These are phyloP conservation scores for Annulohypoxylon truncatum DNA, from an alignment of 2,329 filamentous ascomycete genomes.

Conservation along the genomic window DNA sequence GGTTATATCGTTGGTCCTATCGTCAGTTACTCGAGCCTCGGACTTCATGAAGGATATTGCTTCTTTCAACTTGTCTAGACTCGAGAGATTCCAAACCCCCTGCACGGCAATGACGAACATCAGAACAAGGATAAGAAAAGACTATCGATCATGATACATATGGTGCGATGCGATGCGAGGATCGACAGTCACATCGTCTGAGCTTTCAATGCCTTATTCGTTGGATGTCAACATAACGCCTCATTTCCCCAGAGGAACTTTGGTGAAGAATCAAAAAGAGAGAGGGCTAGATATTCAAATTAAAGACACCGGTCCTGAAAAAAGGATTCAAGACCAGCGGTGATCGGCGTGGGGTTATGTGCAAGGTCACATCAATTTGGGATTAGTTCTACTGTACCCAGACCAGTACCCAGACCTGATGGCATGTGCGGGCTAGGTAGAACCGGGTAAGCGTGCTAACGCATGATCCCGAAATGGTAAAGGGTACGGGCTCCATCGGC, in stretches of 20 bases:
- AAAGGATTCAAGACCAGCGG: constrained; percentile 38
- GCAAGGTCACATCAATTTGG: constrained; percentile 40
- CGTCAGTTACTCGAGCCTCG: constrained; percentile 7
- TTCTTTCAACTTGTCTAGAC: constrained; percentile 20
- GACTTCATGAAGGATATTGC: constrained; percentile 11
- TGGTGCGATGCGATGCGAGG: constrained; percentile 38
- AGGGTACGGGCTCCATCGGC: constrained; percentile 28
- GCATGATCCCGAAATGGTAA: constrained; percentile 40
- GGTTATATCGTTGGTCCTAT: background rate
- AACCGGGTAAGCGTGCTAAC: constrained; percentile 40
- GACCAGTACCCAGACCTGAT: constrained; percentile 34
- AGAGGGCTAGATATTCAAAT: constrained; percentile 21
- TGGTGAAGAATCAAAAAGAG: constrained; percentile 23
- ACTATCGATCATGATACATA: constrained; percentile 42
- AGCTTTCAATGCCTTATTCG: constrained; percentile 41
- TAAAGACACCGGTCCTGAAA: constrained; percentile 21
- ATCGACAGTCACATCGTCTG: constrained; percentile 43
- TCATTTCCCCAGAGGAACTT: constrained; percentile 40
- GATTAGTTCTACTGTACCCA: constrained; percentile 36
- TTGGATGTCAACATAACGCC: constrained; percentile 36
- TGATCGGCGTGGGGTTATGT: constrained; percentile 41
- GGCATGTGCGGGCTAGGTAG: constrained; percentile 39
- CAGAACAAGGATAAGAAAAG: constrained; percentile 35
- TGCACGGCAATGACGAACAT: constrained; percentile 39
- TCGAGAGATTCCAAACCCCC: constrained; percentile 13